Percentiles rank a stretch among this genome's conserved stretches.
phyloP scores from a whole-genome alignment of 495 filamentous ascomycete genomes.

The Pseudomonodictys pantanalensis region DNA sequence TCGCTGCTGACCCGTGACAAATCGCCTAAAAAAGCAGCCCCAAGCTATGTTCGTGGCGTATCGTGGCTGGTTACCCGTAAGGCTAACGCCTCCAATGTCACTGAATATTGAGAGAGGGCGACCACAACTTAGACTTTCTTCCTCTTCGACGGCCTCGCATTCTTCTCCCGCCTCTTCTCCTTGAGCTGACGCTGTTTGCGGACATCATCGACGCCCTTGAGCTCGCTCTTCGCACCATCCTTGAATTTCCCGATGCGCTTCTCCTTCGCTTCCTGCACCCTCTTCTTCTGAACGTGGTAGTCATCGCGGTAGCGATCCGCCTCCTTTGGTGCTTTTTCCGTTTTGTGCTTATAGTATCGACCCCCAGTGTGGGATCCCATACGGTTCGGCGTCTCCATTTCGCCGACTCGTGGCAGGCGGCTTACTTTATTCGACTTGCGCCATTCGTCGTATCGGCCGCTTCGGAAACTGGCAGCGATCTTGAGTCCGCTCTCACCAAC shows the following conservation, averaged over 20 bases:
- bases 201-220: conserved; percentile 80
- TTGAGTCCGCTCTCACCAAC: conserved; percentile 90
- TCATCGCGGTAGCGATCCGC: conserved; percentile 88
- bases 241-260: conserved; percentile 71
- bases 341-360: conserved; percentile 71
- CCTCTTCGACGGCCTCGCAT: conserved; percentile 77
- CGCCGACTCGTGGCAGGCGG: conserved; percentile 74
- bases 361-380: conserved; percentile 33
- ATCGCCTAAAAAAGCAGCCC: too few species aligned
- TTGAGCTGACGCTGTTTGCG: conserved; percentile 71
- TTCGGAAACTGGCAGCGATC: conserved; percentile 89
- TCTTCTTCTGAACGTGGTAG: conserved; percentile 86
- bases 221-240: conserved; percentile 70
- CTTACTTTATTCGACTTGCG: conserved; percentile 77
- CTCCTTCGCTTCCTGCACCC: conserved; percentile 80
- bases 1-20: too few species aligned
- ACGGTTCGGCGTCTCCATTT: conserved; percentile 60
- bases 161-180: conserved; percentile 80
- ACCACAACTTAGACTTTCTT: conserved; percentile 38
- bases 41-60: too few species aligned
- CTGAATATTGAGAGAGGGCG: conserved; percentile 1
- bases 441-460: conserved; percentile 90
- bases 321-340: conserved; percentile 82
- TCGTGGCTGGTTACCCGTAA: too few species aligned
- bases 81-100: neutral